These are phyloP conservation scores for Firmiana major DNA, from an alignment of 345 rosid genomes.

Conservation along the genomic window DNA sequence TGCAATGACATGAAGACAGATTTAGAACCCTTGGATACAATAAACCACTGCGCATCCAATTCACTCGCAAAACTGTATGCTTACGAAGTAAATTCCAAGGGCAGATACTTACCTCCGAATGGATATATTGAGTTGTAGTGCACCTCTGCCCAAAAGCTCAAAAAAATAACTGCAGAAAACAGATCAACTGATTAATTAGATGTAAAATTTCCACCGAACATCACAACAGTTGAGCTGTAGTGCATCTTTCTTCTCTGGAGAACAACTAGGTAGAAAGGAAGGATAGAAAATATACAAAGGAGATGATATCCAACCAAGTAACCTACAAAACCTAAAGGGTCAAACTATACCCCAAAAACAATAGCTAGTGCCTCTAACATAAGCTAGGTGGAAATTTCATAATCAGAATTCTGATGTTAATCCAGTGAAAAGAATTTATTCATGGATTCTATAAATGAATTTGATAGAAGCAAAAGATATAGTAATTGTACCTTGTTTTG, in stretches of 20 bases:
- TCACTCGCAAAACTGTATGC: neutral
- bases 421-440: neutral
- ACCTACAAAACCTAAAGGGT: neutral
- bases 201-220: neutral
- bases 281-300: neutral
- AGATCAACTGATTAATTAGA: neutral
- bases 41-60: neutral
- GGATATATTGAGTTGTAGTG: conserved; percentile 57
- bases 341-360: neutral
- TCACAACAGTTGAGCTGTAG: neutral
- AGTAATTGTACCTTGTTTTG: conserved; percentile 41
- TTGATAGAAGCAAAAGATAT: neutral
- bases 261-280: neutral
- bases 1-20: neutral
- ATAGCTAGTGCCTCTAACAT: neutral
- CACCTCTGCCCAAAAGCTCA: conserved; percentile 68
- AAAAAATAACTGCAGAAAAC: conserved; percentile 41
- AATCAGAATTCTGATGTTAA: neutral
- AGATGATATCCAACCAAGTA: neutral
- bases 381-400: neutral
- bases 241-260: neutral
- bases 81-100: neutral
- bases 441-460: neutral
- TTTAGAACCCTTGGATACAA: neutral
- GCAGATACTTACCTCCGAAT: conserved; percentile 33